A percentile compares a stretch with the other conserved stretches of the same genome.
Conservation (phyloP, 1,284 basidiomycete species). For the Coniferiporia weirii region DNA sequence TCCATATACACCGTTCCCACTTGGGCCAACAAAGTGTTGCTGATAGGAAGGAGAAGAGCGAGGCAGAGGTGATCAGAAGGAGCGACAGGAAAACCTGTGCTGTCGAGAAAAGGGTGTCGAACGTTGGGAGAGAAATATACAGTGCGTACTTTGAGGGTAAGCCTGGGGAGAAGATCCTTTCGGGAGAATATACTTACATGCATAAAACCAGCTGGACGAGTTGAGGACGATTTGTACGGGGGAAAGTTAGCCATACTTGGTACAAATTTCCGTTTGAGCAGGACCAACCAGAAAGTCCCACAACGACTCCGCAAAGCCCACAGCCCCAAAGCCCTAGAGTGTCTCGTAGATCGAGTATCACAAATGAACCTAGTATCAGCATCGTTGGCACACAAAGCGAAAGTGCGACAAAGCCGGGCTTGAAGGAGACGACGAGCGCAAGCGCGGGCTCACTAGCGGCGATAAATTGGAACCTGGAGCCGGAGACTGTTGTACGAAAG, state of each 20-base stretch:
- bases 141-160: slow-evolving; percentile 1
- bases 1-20: background rate
- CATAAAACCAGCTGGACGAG: slow-evolving; percentile 10
- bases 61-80: slow-evolving; percentile 3
- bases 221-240: background rate
- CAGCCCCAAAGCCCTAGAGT: background rate
- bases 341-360: background rate
- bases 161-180: background rate
- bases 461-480: background rate
- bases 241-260: background rate
- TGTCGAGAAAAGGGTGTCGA: slow-evolving; percentile 4
- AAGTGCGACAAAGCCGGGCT: slow-evolving; percentile 12
- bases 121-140: slow-evolving; percentile 6
- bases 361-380: slow-evolving; percentile 6
- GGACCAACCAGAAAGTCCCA: slow-evolving; percentile 16
- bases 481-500: background rate
- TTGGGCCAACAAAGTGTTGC: background rate
- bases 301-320: slow-evolving; percentile 5
- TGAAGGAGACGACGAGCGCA: slow-evolving; percentile 1
- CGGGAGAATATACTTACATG: slow-evolving; percentile 4
- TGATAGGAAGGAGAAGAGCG: slow-evolving; percentile 9
- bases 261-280: background rate
- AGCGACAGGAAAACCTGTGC: slow-evolving; percentile 9
- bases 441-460: background rate
- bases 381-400: slow-evolving; percentile 7